Conservation (phyloP, 257 asterid genomes). For the Lantana camara region DNA sequence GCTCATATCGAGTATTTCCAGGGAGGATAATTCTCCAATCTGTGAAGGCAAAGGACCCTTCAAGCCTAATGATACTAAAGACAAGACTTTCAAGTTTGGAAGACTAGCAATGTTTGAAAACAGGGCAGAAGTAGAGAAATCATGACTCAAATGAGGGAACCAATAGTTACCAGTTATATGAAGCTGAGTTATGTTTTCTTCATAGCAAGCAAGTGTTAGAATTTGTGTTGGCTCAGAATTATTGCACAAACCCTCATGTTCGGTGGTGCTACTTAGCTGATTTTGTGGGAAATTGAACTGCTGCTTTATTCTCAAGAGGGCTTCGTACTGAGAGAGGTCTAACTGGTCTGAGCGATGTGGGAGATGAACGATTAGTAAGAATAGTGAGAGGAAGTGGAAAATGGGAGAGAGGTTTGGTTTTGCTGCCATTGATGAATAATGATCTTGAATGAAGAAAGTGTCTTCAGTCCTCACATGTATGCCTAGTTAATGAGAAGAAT, state of each 20-base stretch:
- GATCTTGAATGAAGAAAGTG: not conserved
- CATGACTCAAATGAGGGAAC: conserved; percentile 45
- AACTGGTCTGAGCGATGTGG: conserved; percentile 50
- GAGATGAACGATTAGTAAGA: conserved; percentile 35
- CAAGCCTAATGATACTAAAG: conserved; percentile 71
- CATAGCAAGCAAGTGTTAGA: conserved; percentile 71
- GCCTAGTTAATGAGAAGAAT: not conserved
- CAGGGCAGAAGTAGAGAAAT: conserved; percentile 47
- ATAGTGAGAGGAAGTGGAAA: not conserved
- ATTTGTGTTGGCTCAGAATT: conserved; percentile 43
- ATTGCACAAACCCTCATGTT: conserved; percentile 61
- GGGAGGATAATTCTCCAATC: conserved; percentile 50
- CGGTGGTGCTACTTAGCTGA: conserved; percentile 46
- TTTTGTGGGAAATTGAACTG: conserved; percentile 66
- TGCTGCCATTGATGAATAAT: conserved; percentile 41
- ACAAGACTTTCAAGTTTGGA: conserved; percentile 68
- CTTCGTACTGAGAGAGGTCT: conserved; percentile 54
- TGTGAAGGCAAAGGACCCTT: conserved; percentile 67
- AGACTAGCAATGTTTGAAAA: conserved; percentile 57
- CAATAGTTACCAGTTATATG: conserved; percentile 54
- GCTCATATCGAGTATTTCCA: conserved; percentile 74
- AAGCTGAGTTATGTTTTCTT: conserved; percentile 77
- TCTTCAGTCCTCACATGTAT: conserved; percentile 3
- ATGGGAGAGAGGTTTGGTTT: conserved; percentile 3
- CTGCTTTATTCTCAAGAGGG: conserved; percentile 57